Evolutionary conservation across 257 asterid genomes (phyloP).

Genomic region (Jasminum sambac): DNA sequence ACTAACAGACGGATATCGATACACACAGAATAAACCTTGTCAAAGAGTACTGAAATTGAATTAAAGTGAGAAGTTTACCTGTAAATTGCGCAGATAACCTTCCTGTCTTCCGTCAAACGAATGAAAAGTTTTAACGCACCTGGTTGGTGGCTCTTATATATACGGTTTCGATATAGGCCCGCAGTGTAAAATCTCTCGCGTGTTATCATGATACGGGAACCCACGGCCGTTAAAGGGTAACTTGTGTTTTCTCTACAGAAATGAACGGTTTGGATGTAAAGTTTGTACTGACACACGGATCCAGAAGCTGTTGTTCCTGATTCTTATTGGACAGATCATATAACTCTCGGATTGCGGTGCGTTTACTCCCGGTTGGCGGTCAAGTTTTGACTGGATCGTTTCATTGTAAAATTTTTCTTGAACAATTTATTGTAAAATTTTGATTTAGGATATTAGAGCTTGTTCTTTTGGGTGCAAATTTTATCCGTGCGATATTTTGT

Average conservation of each 20-base stretch:
- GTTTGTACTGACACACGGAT: conserved; percentile 42
- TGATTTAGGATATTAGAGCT: no score
- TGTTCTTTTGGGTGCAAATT: no score
- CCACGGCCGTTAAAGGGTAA: conserved; percentile 36
- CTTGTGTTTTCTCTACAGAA: conserved; percentile 56
- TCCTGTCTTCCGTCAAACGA: neutral
- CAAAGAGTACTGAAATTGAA: no score
- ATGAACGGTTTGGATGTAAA: conserved; percentile 48
- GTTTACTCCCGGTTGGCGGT: conserved; percentile 29
- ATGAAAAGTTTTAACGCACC: neutral
- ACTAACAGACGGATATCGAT: neutral
- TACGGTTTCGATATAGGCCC: conserved; percentile 23
- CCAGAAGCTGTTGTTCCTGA: conserved; percentile 7
- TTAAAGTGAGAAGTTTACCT: conserved; percentile 40
- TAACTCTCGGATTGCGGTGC: neutral
- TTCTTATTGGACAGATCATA: conserved; percentile 38
- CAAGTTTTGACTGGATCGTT: neutral
- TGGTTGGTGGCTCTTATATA: conserved; percentile 27
- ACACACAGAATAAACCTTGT: neutral
- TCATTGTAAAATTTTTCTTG: neutral
- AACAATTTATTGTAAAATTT: no score
- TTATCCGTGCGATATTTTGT: no score
- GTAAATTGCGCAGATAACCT: neutral
- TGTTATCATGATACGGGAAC: conserved; percentile 38
- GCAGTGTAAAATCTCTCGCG: conserved; percentile 27